Conservation (phyloP, 2,329 filamentous ascomycete genomes). For the Byssothecium circinans region DNA sequence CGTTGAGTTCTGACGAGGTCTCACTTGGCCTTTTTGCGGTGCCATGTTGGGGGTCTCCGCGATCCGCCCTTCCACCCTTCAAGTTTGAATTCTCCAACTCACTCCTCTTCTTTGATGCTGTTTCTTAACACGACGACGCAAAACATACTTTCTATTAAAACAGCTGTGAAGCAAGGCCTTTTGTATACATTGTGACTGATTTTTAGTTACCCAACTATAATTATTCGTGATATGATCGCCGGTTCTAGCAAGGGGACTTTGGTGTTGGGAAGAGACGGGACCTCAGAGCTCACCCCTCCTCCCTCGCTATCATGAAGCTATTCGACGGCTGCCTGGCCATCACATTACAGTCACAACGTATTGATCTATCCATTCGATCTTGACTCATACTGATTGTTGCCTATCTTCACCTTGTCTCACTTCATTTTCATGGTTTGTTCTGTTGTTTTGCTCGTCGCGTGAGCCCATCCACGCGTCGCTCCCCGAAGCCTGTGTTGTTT, state of each 20-base stretch:
- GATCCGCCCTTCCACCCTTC: conserved; percentile 1
- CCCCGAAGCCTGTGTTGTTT: conserved; percentile 23
- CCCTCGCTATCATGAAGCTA: background rate
- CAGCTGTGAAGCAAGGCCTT: too few relatives aligned
- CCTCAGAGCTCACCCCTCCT: background rate
- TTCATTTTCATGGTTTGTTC: background rate
- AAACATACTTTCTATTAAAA: too few relatives aligned
- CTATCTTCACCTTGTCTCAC: background rate
- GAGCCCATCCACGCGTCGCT: conserved; percentile 15
- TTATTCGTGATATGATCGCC: too few relatives aligned
- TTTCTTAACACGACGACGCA: background rate
- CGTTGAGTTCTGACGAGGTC: conserved; percentile 2
- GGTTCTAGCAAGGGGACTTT: background rate
- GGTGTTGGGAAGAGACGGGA: background rate
- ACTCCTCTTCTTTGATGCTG: conserved; percentile 1
- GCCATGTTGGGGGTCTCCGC: conserved; percentile 26
- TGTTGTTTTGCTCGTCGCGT: conserved; percentile 10
- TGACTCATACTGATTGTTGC: conserved; percentile 1
- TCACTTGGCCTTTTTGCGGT: background rate
- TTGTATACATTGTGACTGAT: too few relatives aligned
- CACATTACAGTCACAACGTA: background rate
- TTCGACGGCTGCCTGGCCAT: conserved; percentile 1
- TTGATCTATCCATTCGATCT: background rate
- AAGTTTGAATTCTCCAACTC: background rate
- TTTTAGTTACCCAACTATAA: too few relatives aligned